Evolutionary conservation across 345 rosid species (phyloP).

Genomic region (Nephelium lappaceum): DNA sequence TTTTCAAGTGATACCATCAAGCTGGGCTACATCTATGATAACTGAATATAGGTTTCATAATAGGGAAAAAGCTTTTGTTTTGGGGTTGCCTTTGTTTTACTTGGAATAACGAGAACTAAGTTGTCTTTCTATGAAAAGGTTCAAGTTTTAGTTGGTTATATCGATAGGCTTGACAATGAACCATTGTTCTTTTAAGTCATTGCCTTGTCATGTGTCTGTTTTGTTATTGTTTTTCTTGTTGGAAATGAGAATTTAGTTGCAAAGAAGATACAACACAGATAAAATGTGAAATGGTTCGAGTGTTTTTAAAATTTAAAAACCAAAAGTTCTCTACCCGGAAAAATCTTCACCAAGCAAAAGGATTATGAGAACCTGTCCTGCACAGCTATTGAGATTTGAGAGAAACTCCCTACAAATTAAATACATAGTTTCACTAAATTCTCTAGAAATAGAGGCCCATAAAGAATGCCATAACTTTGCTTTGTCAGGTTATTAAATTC

Average conservation of each 20-base stretch:
- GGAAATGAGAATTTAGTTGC: background rate
- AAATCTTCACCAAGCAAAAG: too few species aligned
- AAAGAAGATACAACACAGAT: background rate
- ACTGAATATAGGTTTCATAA: background rate
- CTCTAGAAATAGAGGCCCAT: background rate
- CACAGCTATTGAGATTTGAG: too few species aligned
- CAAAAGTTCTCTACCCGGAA: too few species aligned
- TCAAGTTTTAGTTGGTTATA: background rate
- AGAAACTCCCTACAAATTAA: too few species aligned
- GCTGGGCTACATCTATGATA: conserved; percentile 2
- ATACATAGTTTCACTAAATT: background rate
- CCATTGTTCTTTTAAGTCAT: background rate
- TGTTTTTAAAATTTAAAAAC: too few species aligned
- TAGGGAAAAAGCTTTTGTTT: background rate
- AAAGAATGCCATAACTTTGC: background rate
- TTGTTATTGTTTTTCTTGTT: background rate
- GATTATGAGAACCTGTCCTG: too few species aligned
- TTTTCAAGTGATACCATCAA: background rate
- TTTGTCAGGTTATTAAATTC: background rate
- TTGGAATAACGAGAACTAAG: background rate
- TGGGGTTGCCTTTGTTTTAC: background rate
- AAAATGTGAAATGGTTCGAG: background rate
- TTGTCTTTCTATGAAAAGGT: background rate
- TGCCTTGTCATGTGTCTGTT: background rate
- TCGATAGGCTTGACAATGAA: background rate